Conservation (phyloP, 2,329 filamentous ascomycete genomes). For the Coniella lustricola region DNA sequence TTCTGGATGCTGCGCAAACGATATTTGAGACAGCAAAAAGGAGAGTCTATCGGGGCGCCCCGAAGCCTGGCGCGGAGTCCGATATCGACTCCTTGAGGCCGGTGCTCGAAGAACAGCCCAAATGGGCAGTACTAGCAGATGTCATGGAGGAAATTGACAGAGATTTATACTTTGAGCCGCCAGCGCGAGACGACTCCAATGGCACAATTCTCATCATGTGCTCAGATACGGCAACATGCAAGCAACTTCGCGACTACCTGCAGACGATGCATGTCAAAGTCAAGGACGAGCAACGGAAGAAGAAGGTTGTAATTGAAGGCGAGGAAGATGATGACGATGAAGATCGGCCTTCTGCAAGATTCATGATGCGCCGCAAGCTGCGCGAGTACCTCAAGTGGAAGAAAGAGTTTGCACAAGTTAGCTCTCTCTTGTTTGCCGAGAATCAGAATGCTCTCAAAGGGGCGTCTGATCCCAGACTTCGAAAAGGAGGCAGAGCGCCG, state of each 20-base stretch:
- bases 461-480: constrained; percentile 50
- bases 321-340: constrained; percentile 44
- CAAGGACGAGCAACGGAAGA: constrained; percentile 35
- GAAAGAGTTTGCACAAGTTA: constrained; percentile 78
- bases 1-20: constrained; percentile 87
- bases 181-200: constrained; percentile 72
- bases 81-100: constrained; percentile 61
- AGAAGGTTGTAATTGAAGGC: constrained; percentile 25
- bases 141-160: constrained; percentile 89
- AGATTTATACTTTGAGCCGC: constrained; percentile 78
- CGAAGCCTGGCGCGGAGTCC: constrained; percentile 43
- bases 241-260: constrained; percentile 84
- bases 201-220: constrained; percentile 97
- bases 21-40: constrained; percentile 87
- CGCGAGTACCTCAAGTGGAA: constrained; percentile 89
- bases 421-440: constrained; percentile 67
- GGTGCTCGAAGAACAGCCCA: constrained; percentile 88
- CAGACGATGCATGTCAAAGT: constrained; percentile 79
- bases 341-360: constrained; percentile 63
- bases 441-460: constrained; percentile 71
- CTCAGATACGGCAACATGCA: constrained; percentile 74
- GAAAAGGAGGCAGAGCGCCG: constrained; percentile 57
- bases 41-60: constrained; percentile 72
- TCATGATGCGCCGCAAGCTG: constrained; percentile 85
- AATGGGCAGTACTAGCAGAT: constrained; percentile 85